phyloP scores from a whole-genome alignment of 805 yeast species.

The Danielozyma ontarioensis region DNA sequence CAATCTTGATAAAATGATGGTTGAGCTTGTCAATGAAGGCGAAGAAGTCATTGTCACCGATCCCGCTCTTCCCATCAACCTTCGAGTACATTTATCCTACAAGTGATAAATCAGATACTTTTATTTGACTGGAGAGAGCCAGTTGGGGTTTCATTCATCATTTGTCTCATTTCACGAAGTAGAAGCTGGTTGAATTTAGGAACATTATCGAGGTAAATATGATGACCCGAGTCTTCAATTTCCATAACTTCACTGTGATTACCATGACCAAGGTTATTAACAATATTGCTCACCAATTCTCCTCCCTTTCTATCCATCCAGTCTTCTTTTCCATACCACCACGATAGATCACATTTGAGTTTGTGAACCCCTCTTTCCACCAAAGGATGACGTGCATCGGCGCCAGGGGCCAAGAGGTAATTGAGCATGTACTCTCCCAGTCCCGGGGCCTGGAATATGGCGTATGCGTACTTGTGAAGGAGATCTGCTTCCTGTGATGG shows the following conservation, averaged over 20 bases:
- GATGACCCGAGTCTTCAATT: constrained; percentile 67
- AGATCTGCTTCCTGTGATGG: constrained; percentile 39
- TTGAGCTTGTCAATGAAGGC: constrained; percentile 32
- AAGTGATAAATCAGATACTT: neutral
- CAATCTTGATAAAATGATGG: constrained; percentile 34
- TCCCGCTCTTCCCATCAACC: constrained; percentile 40
- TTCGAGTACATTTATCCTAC: neutral
- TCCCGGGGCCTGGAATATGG: constrained; percentile 80
- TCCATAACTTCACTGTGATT: constrained; percentile 26
- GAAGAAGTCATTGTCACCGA: constrained; percentile 54
- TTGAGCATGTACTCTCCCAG: constrained; percentile 92
- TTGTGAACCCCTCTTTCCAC: constrained; percentile 43
- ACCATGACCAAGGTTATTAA: constrained; percentile 15
- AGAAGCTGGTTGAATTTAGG: constrained; percentile 48
- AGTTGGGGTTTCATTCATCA: neutral
- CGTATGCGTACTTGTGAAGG: constrained; percentile 76
- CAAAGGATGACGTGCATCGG: constrained; percentile 77
- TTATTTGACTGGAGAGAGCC: neutral
- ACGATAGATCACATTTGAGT: constrained; percentile 56
- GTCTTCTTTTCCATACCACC: constrained; percentile 82
- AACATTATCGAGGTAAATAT: constrained; percentile 67
- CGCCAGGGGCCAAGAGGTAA: constrained; percentile 85
- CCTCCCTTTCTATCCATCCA: constrained; percentile 60
- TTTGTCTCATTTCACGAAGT: constrained; percentile 45
- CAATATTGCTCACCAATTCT: constrained; percentile 26